These are phyloP conservation scores for Myotisia sp. DNA, from an alignment of 2,329 filamentous ascomycete genomes.

Conservation along the genomic window DNA sequence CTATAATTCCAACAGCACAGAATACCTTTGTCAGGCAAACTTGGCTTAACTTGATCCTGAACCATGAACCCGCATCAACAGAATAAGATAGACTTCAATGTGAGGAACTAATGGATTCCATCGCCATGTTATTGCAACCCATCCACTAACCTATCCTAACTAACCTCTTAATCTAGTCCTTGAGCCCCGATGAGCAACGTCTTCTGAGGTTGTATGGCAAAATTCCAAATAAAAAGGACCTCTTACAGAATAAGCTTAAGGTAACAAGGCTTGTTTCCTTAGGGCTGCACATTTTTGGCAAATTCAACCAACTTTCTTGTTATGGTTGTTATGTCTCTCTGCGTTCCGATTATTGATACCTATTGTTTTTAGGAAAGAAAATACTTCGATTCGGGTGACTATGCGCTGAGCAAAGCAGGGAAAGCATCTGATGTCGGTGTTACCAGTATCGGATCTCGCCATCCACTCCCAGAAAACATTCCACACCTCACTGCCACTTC, in stretches of 20 bases:
- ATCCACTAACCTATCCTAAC: constrained; percentile 8
- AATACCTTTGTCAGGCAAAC: too few species aligned
- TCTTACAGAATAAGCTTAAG: constrained; percentile 96
- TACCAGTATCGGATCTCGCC: constrained; percentile 83
- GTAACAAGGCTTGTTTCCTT: constrained; percentile 22
- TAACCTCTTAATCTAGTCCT: constrained; percentile 44
- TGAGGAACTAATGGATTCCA: constrained; percentile 38
- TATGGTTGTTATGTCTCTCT: too few species aligned
- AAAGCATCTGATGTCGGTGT: constrained; percentile 90
- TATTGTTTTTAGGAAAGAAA: constrained; percentile 60
- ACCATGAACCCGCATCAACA: constrained; percentile 92
- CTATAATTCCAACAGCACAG: too few species aligned
- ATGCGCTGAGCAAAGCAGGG: constrained; percentile 90
- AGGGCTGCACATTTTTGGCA: too few species aligned
- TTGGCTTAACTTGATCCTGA: too few species aligned
- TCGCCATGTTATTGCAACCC: constrained; percentile 1
- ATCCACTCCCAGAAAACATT: constrained; percentile 90
- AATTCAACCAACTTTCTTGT: too few species aligned
- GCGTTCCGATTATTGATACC: too few species aligned
- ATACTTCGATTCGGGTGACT: constrained; percentile 95
- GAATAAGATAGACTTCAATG: constrained; percentile 95
- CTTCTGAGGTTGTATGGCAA: constrained; percentile 97
- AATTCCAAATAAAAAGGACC: constrained; percentile 87
- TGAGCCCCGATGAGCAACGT: constrained; percentile 88
- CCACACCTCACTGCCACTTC: constrained; percentile 66